phyloP scores from a whole-genome alignment of 768 basidiomycete species.

The Naganishia kalamii region DNA sequence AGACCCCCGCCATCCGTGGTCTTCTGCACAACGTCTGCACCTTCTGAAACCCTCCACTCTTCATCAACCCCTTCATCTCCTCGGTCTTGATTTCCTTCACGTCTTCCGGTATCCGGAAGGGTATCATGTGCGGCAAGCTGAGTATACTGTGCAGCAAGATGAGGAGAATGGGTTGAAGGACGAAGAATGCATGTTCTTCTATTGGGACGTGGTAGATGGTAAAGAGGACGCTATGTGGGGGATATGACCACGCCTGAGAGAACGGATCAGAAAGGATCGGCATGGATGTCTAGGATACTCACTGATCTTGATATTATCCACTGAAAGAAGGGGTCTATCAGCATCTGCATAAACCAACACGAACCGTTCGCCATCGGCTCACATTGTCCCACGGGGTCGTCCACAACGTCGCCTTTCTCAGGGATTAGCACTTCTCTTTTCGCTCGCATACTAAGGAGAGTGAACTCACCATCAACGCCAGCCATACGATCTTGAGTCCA shows the following conservation, averaged over 20 bases:
- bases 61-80: background rate
- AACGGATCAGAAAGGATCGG: background rate
- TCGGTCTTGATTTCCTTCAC: background rate
- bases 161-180: conserved; percentile 41
- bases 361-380: conserved; percentile 6
- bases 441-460: background rate
- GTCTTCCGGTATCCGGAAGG: conserved; percentile 26
- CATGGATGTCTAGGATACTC: background rate
- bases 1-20: conserved; percentile 24
- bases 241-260: conserved; percentile 36
- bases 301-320: conserved; percentile 19
- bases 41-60: background rate
- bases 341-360: background rate
- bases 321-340: background rate
- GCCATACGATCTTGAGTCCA: conserved; percentile 37
- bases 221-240: conserved; percentile 34
- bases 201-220: conserved; percentile 36
- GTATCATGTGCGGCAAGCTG: conserved; percentile 28
- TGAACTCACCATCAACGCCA: conserved; percentile 36
- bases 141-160: conserved; percentile 36
- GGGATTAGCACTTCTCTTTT: background rate
- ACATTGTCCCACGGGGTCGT: conserved; percentile 47
- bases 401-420: conserved; percentile 38
- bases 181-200: conserved; percentile 45
- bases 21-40: conserved; percentile 36